Evolutionary conservation across 306 rosid species (phyloP), one percentile per base, ranked within the genome.

Genomic region (Gleditsia sinensis): DNA sequence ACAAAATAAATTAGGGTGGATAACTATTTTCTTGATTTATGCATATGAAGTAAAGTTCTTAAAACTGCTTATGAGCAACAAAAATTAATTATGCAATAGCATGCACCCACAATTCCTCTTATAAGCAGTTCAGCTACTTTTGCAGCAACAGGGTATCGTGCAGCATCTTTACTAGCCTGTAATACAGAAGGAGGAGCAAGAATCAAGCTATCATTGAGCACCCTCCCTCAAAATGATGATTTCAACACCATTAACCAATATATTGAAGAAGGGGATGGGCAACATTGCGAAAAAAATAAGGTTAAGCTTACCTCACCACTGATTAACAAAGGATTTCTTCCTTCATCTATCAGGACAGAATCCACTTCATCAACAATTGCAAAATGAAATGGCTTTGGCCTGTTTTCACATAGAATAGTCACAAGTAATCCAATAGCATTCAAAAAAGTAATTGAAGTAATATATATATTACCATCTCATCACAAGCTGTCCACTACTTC

Each of bases 341-440:
- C 98, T 80, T 94, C 98, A 42, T 94, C 97, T 61, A 94, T 91
- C 78, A 94, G 90, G 75, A 91, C 98, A 8, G 97, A 94, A 77
- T 91, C 98, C 64, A 91, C 98, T 83, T 94, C 98, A 84, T 94
- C 97, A 63, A 94, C 98, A 76, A 94, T 94, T 54, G 92, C 98
- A 88, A 89, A 94, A 88, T 87, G 96, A 85, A 94, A 94, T 67
- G 98, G 96, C 76, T 87, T 90, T 78, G 98, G 97, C 96, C 98
- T 94, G 86, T 67, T 75, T 61, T 66, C 80, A 65, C 61, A 78
- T 34, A 83, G 53, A 43, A 78, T 6, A 59, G 66, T 57, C 27
- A 45, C 76, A 42, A 56, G 40, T 16, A 72, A 76, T 27, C 60
- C 77, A 51, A 37, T 61, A 63, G 45, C 9, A 71, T 70, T 63